Evolutionary conservation across 1,139 yeast genomes (phyloP), one percentile per base, ranked within the genome.

Genomic region (Saccharomyces pastorianus): DNA sequence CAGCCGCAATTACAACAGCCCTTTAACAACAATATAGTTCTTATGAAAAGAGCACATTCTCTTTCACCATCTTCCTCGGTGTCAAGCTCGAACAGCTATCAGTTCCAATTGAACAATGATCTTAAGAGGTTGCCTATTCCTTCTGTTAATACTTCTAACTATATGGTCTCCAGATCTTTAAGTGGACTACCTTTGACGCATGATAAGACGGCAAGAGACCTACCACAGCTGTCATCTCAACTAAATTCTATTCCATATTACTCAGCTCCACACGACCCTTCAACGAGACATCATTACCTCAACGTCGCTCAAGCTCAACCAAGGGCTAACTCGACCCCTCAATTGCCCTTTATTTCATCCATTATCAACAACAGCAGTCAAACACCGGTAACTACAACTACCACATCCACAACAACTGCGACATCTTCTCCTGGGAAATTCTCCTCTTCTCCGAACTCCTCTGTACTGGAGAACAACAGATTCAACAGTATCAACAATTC

Each of bases 1-100:
- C 44, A 44, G 8, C 47, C 17, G 8, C 51, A 49, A 7, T n/a
- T 17, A 20, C 44, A n/a, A 14, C 57, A 13, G 51, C n/a, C 51
- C 48, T 23, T 38, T 6, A 38, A 38, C 44, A 38, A 38, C 20
- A 38, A 38, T 20, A 38, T 38, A 5, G 11, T 38, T 38, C 26
- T 38, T 11, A 38, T 38, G 44, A 38, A 38, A 38, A 38, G 25
- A 20, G 44, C 44, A 2, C 44, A 38, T 17, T 38, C 44, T 20
- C 44, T 38, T 20, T 38, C 44, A 11, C 44, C 44, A 38, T 38
- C 44, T 11, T 38, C 44, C 20, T 38, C 44, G 6, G 26, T 38
- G 25, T 38, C 44, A 9, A 38, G 44, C 44, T 38, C 44, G n/a
- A 38, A 20, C n/a, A 38, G 44, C 44, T 38, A 38, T 25, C 44